Evolutionary conservation across 192 early-diverging fungal species (phyloP).

Genomic region (Backusella liffmaniae): DNA sequence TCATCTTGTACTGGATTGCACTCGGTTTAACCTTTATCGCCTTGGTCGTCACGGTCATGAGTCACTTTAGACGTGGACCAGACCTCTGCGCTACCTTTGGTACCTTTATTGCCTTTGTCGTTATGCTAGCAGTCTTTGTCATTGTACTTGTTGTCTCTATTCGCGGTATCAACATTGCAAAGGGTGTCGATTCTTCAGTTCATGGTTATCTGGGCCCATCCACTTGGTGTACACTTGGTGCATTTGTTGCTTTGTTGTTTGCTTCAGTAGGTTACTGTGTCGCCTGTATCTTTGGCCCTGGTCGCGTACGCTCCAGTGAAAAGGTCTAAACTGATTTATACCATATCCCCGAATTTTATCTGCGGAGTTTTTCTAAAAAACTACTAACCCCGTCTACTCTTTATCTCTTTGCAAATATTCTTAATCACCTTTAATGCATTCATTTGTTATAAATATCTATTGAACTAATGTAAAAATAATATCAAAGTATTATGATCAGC

Average conservation of each 20-base stretch:
- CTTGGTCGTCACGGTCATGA: constrained; percentile 26
- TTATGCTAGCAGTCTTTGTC: constrained; percentile 31
- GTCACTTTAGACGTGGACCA: constrained; percentile 20
- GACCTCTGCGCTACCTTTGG: constrained; percentile 29
- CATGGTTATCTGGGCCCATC: constrained; percentile 22
- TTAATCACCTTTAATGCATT: background rate
- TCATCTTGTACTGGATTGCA: constrained; percentile 31
- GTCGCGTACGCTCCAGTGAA: constrained; percentile 7
- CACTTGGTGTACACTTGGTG: constrained; percentile 33
- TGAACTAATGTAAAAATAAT: background rate
- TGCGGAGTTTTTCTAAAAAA: background rate
- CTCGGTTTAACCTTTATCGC: constrained; percentile 27
- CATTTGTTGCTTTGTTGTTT: constrained; percentile 20
- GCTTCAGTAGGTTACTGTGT: constrained; percentile 28
- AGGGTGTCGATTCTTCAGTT: background rate
- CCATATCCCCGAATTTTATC: background rate
- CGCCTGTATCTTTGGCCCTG: constrained; percentile 30
- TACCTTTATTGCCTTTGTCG: constrained; percentile 29
- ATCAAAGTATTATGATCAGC: background rate
- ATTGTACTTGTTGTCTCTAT: constrained; percentile 28
- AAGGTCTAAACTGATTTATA: constrained; percentile 7
- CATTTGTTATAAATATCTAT: background rate
- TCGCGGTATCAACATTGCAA: constrained; percentile 26
- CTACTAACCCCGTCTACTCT: background rate
- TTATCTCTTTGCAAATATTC: background rate